Evolutionary conservation across 768 basidiomycete species (phyloP).

Genomic region (Russula earlei): DNA sequence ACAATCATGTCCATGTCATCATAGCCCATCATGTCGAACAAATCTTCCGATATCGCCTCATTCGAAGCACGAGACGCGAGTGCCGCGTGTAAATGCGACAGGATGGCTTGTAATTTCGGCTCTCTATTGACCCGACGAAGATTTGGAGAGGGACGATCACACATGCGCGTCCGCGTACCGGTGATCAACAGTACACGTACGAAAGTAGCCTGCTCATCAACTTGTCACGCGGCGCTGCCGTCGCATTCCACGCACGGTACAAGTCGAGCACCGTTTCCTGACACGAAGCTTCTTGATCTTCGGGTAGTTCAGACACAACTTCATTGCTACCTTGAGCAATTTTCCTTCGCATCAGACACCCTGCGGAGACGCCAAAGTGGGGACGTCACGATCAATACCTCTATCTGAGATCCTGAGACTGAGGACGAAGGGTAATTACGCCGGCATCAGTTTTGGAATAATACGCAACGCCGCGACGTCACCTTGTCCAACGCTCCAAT

Average conservation of each 20-base stretch:
- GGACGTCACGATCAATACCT: not conserved
- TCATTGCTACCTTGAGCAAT: constrained; percentile 8
- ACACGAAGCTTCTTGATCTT: constrained; percentile 9
- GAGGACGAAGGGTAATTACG: not conserved
- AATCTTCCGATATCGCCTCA: constrained; percentile 67
- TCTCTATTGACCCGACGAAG: constrained; percentile 19
- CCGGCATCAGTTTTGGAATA: not conserved
- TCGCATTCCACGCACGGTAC: constrained; percentile 2
- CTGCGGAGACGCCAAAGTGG: not conserved
- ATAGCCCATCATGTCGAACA: constrained; percentile 76
- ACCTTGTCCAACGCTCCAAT: constrained; percentile 16
- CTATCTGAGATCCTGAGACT: constrained; percentile 7
- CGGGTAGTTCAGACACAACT: constrained; percentile 3
- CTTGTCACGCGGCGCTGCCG: not conserved
- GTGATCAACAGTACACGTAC: constrained; percentile 12
- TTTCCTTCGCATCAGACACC: not conserved
- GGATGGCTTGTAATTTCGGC: constrained; percentile 23
- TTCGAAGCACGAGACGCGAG: constrained; percentile 44
- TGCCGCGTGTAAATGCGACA: constrained; percentile 26
- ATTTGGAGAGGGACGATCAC: not conserved
- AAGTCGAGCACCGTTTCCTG: constrained; percentile 15
- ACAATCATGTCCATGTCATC: constrained; percentile 73
- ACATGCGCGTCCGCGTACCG: not conserved
- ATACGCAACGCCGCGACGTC: not conserved
- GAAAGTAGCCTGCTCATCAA: constrained; percentile 14